Evolutionary conservation across 768 basidiomycete genomes (phyloP).

Genomic region (Leccinum imitatum): DNA sequence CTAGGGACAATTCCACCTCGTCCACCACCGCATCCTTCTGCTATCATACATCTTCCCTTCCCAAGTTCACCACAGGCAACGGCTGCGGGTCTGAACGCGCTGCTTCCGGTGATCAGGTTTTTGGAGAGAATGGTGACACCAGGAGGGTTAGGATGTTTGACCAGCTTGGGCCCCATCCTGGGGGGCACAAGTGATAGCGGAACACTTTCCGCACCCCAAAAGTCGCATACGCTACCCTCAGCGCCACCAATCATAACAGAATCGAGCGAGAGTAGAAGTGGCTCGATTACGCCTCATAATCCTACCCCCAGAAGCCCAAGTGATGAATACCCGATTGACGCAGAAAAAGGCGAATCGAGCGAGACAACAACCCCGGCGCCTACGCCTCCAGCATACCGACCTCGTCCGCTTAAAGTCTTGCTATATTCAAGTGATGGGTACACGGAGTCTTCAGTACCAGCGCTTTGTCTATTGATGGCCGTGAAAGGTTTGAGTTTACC

Average conservation of each 20-base stretch:
- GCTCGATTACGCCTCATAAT: constrained; percentile 19
- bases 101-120: constrained; percentile 66
- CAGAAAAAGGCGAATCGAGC: constrained; percentile 15
- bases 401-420: constrained; percentile 70
- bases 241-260: constrained; percentile 22
- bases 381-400: constrained; percentile 36
- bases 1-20: constrained; percentile 44
- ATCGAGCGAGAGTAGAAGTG: constrained; percentile 16
- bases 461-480: constrained; percentile 84
- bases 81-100: constrained; percentile 49
- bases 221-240: constrained; percentile 13
- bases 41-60: constrained; percentile 74
- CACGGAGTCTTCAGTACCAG: constrained; percentile 89
- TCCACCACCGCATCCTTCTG: constrained; percentile 69
- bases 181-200: constrained; percentile 4
- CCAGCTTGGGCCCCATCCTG: constrained; percentile 3
- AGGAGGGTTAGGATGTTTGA: constrained; percentile 22
- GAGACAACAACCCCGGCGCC: constrained; percentile 6
- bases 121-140: constrained; percentile 65
- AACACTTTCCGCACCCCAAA: constrained; percentile 8
- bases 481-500: constrained; percentile 65
- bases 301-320: neutral
- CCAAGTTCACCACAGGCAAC: constrained; percentile 64
- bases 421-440: constrained; percentile 87
- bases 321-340: constrained; percentile 19